Base-by-base conservation (phyloP, 805 yeast genomes). In the Schwanniomyces sp. region DNA sequence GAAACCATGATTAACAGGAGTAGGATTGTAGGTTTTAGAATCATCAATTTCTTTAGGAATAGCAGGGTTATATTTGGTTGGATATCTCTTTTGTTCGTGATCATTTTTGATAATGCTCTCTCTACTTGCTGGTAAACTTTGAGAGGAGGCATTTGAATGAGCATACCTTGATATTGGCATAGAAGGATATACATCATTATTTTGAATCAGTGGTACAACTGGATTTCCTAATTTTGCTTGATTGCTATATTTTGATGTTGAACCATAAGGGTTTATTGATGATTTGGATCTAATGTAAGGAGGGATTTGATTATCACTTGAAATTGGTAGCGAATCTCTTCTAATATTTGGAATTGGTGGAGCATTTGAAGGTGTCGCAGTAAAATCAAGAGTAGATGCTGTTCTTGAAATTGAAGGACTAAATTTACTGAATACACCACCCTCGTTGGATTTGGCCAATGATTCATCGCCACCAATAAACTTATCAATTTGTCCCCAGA, bases 401-500 rank as follows among this genome's bases (percentile, higher is more conserved):
- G 70, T 79, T 54, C 91, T 73, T 1, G 91, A 84, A n/a, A 84
- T 69, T 2, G 79, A 70, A 1, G 91, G 91, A 34, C 86, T 83
- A 62, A 82, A 85, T 48, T 82, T 85, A 44, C 88, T 84, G 64
- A 86, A 86, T 0, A 84, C 82, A 9, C 86, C 87, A 34, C 72
- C 76, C 1, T 75, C 74, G 5, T 64, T 57, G 11, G 63, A 61
- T 40, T 69, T 70, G 5, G 67, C 55, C 6, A 68, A 65, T 0
- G 69, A 56, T 25, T 74, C 72, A 30, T 87, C 96, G 41, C 92
- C 97, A 1, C 96, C 97, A 34, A 96, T 85, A 48, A 92, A 91
- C 61, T 89, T 89, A 63, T 89, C 96, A 40, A 89, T 66, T 38
- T 86, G 91, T 9, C 94, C 92, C 96, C 96, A 89, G 45, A 90